These are phyloP conservation scores for Cucurbita pepo DNA, from an alignment of 306 rosid genomes.

Conservation along the genomic window DNA sequence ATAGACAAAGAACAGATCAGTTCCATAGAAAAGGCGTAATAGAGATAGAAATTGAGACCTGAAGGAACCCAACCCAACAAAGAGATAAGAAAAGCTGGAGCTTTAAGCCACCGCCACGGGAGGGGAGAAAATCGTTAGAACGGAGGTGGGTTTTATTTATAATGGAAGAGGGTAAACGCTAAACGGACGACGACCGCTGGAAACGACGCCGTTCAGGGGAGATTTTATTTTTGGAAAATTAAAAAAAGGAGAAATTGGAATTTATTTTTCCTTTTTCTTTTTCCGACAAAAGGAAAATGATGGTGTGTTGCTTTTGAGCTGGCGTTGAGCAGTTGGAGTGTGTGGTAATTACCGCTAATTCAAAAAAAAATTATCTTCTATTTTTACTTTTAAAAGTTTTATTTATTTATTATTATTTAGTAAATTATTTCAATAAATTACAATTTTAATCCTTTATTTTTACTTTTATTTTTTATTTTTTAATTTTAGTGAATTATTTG, in stretches of 20 bases:
- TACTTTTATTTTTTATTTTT: too few relatives aligned
- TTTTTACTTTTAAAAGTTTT: not conserved
- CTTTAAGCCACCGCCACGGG: constrained; percentile 5
- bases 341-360: not conserved
- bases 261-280: not conserved
- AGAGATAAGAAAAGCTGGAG: constrained; percentile 3
- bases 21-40: not conserved
- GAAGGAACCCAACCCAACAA: not conserved
- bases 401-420: too few relatives aligned
- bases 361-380: too few relatives aligned
- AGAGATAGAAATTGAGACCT: not conserved
- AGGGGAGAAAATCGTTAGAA: not conserved
- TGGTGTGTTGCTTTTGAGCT: constrained; percentile 2
- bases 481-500: too few relatives aligned
- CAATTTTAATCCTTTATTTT: too few relatives aligned
- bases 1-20: not conserved
- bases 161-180: not conserved
- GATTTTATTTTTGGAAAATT: not conserved
- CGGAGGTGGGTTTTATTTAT: not conserved
- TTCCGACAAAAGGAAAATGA: constrained; percentile 5
- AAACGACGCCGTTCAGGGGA: not conserved
- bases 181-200: not conserved
- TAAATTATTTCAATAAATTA: too few relatives aligned
- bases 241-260: not conserved
- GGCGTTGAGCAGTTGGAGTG: not conserved